Evolutionary conservation across 106 monocot species (phyloP), one percentile per base, ranked within the genome.

Genomic region (Phalaenopsis equestris): DNA sequence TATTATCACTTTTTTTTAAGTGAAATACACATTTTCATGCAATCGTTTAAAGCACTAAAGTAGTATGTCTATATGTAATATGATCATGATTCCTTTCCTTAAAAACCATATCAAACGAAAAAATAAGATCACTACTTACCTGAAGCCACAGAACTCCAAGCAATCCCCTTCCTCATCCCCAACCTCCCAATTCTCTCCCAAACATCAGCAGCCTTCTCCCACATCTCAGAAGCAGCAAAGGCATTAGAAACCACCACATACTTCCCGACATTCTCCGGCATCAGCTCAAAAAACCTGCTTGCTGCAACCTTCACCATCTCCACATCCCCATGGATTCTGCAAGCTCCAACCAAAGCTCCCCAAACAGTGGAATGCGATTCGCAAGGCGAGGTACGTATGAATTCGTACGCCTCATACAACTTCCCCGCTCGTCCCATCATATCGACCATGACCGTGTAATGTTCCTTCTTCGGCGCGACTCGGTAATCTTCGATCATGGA

Each of bases 391-490:
- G 16, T 83, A 57, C 21, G 67, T 5, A 79, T 49, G 18, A 91
- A 76, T 21, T 91, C 84, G 23, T 81, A 85, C 0, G 91, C 91
- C 16, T 91, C 91, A 14, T 79, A 8, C 68, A 91, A 18, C 77
- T 56, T 73, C 79, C 88, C 86, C 2, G 83, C 80, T 43, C 91
- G 61, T 2, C 86, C 91, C 80, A 91, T 21, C 82, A 91, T 78
- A 43, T 91, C 91, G n/a, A 91, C 88, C 65, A 91, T 83, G 0
- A 82, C 68, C 0, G 91, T 84, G 56, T 86, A 86, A 56, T 91
- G 91, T 43, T 88, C 81, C 41, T 80, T 81, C 79, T 72, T 86
- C 1, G 88, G 91, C 41, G 37, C 79, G 16, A 90, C 78, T 16
- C 76, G 56, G 19, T 85, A 85, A 4, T 81, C 85, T 64, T 19